Evolutionary conservation across 192 early-diverging fungal genomes (phyloP), one percentile per base, ranked within the genome.

Genomic region (Coemansia sp.): DNA sequence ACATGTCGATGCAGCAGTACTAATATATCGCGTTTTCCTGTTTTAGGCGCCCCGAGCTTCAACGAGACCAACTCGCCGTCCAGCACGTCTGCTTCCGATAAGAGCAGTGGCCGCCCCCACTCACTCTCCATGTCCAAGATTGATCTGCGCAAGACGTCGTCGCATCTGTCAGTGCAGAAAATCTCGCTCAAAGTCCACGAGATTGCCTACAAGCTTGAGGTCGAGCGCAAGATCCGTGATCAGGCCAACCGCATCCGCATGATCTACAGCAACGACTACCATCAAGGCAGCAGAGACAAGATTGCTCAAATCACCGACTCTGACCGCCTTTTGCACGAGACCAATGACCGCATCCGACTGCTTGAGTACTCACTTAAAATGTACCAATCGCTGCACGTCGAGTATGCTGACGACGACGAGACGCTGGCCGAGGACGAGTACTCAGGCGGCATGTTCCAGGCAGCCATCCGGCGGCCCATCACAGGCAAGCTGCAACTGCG

Each of bases 191-290:
- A 93, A 72, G 80, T 98, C 18, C 84, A 86, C 34, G 93, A 96
- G 71, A 82, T 95, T 27, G 86, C 87, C 34, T 88, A 85, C 64
- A 96, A 97, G 76, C 85, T 98, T 14, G 91, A 94, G 52, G 88
- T 98, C 18, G 97, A 99, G 80, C 87, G 83, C 62, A 94, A 95
- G 74, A 86, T 99, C n/a, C 82, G 87, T 60, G 88, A 76, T 46
- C 72, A 67, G 30, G 73, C 69, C 53, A 76, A 69, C 66, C 50
- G 67, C 46, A 80, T 69, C 63, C 62, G 69, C 51, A 54, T 39
- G 55, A 54, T 79, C 13, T 76, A 77, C 69, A 73, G 63, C 73
- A 62, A 61, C 47, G 85, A 83, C 59, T 63, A 81, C 21, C 62
- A 50, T 25, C 56, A 55, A 12, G 69, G 71, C 18, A 66, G 73